Percentiles rank a stretch among this genome's conserved stretches.
Conservation (phyloP, 176 grass and related monocot genomes). For the Phyllostachys edulis region DNA sequence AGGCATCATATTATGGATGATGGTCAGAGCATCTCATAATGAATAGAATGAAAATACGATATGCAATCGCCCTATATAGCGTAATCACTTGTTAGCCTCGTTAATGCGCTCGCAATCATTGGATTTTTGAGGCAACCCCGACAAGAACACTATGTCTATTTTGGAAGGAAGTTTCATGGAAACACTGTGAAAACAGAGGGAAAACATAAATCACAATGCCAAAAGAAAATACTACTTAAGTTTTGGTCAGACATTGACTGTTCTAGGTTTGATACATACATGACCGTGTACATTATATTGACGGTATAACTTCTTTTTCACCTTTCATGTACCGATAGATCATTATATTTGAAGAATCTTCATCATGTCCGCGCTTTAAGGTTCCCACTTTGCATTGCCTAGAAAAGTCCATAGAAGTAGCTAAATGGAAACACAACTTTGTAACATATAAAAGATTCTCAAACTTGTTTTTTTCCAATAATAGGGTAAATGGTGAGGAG, state of each 20-base stretch:
- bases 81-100: slow-evolving; percentile 73
- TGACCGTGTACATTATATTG: background rate
- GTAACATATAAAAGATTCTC: too few species aligned
- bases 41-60: slow-evolving; percentile 15
- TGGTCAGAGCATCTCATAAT: background rate
- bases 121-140: slow-evolving; percentile 49
- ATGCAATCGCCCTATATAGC: background rate
- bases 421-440: too few species aligned
- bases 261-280: slow-evolving; percentile 4
- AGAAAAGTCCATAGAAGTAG: too few species aligned
- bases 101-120: slow-evolving; percentile 53
- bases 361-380: too few species aligned
- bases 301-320: background rate
- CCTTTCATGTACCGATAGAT: slow-evolving; percentile 59
- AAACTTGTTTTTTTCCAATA: too few species aligned
- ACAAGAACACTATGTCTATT: slow-evolving; percentile 86
- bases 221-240: slow-evolving; percentile 17
- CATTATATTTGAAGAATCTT: too few species aligned
- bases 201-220: slow-evolving; percentile 26
- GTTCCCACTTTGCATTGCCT: too few species aligned
- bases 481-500: too few species aligned
- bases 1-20: slow-evolving; percentile 3
- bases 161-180: slow-evolving; percentile 56
- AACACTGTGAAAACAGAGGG: slow-evolving; percentile 52
- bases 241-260: background rate